phyloP scores from a whole-genome alignment of 2,329 filamentous ascomycete genomes.

The Ceratocystis colombiana region DNA sequence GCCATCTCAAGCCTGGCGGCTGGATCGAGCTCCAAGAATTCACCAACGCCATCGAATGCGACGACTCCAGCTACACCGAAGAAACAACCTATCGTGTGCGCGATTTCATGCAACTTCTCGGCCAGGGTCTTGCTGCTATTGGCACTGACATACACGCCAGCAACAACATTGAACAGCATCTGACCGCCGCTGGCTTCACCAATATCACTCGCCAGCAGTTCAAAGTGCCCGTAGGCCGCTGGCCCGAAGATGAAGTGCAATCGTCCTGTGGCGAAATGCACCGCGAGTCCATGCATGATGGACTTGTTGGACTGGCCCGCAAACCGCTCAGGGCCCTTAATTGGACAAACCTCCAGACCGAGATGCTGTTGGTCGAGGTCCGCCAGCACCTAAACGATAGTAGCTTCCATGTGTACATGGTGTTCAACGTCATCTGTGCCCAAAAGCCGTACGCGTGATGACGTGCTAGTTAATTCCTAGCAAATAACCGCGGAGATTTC shows the following conservation, averaged over 20 bases:
- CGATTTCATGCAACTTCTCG: constrained; percentile 38
- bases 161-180: constrained; percentile 32
- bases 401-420: constrained; percentile 35
- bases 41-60: constrained; percentile 35
- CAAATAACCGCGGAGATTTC: too few relatives aligned
- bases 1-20: constrained; percentile 44
- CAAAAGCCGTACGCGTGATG: constrained; percentile 32
- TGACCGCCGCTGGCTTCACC: constrained; percentile 37
- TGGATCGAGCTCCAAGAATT: constrained; percentile 44
- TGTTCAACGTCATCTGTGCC: constrained; percentile 35
- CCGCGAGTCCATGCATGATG: constrained; percentile 37
- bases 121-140: constrained; percentile 35
- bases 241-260: constrained; percentile 36
- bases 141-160: constrained; percentile 39
- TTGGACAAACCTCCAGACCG: constrained; percentile 37
- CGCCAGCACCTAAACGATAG: constrained; percentile 35
- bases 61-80: constrained; percentile 37
- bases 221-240: constrained; percentile 42
- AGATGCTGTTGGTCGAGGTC: constrained; percentile 38
- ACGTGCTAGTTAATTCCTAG: too few relatives aligned
- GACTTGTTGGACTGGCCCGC: constrained; percentile 35
- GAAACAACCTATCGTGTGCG: constrained; percentile 39
- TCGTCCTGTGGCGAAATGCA: constrained; percentile 40
- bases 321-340: constrained; percentile 35
- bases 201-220: constrained; percentile 35